These are phyloP conservation scores for Arbutus unedo DNA, from an alignment of 148 eudicot species.

Conservation along the genomic window DNA sequence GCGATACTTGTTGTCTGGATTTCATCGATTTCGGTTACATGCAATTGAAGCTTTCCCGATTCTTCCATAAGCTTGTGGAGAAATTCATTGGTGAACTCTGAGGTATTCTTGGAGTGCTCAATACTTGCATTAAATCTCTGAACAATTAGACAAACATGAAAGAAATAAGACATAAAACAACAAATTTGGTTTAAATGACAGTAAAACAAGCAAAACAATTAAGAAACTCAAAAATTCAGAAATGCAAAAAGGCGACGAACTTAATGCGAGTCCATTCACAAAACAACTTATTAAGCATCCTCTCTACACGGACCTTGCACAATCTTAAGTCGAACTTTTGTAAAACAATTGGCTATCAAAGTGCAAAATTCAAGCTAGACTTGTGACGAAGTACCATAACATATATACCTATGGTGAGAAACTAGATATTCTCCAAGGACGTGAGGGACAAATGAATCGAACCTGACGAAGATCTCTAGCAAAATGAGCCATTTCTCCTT, in stretches of 20 bases:
- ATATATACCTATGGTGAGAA: neutral
- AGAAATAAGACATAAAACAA: neutral
- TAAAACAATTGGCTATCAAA: neutral
- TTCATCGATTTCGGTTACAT: slow-evolving; percentile 61
- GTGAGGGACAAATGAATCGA: slow-evolving; percentile 4
- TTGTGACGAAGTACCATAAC: neutral
- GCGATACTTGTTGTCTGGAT: slow-evolving; percentile 56
- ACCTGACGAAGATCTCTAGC: slow-evolving; percentile 94
- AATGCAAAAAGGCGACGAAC: neutral
- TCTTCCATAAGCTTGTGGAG: slow-evolving; percentile 61
- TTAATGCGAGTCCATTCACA: neutral
- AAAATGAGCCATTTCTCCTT: slow-evolving; percentile 79
- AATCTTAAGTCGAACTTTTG: neutral
- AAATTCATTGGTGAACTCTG: slow-evolving; percentile 56
- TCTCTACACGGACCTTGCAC: neutral
- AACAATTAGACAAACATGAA: slow-evolving; percentile 8
- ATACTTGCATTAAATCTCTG: slow-evolving; percentile 70
- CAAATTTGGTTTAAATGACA: neutral
- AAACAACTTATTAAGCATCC: neutral
- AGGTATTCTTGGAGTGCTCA: slow-evolving; percentile 52
- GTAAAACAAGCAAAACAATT: neutral
- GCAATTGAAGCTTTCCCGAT: slow-evolving; percentile 52
- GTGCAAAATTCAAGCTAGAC: neutral
- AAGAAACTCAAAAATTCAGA: neutral
- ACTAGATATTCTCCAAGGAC: neutral